phyloP scores from a whole-genome alignment of 768 basidiomycete species.

The Chlorophyllum brunneum region DNA sequence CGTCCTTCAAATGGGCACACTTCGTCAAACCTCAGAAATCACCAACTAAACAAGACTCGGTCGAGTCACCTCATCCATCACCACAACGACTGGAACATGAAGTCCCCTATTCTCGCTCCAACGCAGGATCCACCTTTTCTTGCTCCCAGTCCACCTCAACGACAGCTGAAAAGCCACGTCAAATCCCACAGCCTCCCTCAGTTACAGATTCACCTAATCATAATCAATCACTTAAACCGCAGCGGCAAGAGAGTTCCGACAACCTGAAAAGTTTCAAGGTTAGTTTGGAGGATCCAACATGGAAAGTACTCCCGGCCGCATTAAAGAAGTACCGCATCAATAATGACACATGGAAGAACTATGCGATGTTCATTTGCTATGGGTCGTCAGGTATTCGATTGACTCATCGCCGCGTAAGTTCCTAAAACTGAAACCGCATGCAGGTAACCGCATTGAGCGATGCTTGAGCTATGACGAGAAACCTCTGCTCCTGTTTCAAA shows the following conservation, averaged over 20 bases:
- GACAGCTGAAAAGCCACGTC: slow-evolving; percentile 29
- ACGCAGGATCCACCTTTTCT: slow-evolving; percentile 24
- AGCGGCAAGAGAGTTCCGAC: slow-evolving; percentile 62
- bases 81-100: slow-evolving; percentile 80
- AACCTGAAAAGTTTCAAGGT: slow-evolving; percentile 96
- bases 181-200: slow-evolving; percentile 18
- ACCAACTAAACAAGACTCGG: slow-evolving; percentile 66
- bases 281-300: slow-evolving; percentile 95
- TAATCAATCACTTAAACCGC: slow-evolving; percentile 39
- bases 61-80: slow-evolving; percentile 77
- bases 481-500: slow-evolving; percentile 93
- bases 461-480: slow-evolving; percentile 98
- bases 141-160: slow-evolving; percentile 16
- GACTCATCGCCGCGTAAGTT: background rate
- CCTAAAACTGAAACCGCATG: background rate
- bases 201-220: slow-evolving; percentile 28
- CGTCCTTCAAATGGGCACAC: slow-evolving; percentile 87
- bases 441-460: slow-evolving; percentile 80
- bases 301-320: slow-evolving; percentile 97
- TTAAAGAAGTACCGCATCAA: slow-evolving; percentile 99
- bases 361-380: slow-evolving; percentile 99
- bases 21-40: slow-evolving; percentile 75
- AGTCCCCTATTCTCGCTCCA: slow-evolving; percentile 35
- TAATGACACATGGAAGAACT: slow-evolving; percentile 97
- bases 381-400: slow-evolving; percentile 72